phyloP scores from a whole-genome alignment of 495 filamentous ascomycete species.

The Penicillium subrubescens region DNA sequence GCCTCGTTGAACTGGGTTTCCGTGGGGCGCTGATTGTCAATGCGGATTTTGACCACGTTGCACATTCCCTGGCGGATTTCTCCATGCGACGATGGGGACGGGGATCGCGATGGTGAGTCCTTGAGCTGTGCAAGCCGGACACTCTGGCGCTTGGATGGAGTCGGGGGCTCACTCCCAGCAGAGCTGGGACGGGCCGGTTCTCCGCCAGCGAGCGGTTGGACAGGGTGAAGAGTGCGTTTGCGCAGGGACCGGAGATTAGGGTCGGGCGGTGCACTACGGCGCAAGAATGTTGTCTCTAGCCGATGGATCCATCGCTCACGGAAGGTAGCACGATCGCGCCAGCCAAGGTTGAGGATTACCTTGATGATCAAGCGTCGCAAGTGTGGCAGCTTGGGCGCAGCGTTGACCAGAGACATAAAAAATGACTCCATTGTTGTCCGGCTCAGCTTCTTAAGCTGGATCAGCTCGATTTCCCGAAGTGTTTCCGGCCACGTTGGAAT shows the following conservation, averaged over 20 bases:
- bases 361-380: constrained; percentile 70
- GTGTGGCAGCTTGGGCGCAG: constrained; percentile 60
- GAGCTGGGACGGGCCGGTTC: constrained; percentile 11
- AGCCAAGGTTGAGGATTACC: constrained; percentile 71
- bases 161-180: constrained; percentile 18
- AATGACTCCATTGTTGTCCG: constrained; percentile 66
- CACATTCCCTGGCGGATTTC: constrained; percentile 71
- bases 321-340: constrained; percentile 75
- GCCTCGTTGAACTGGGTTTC: constrained; percentile 74
- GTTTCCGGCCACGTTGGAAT: constrained; percentile 74
- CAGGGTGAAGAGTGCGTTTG: constrained; percentile 10
- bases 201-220: not conserved
- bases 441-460: constrained; percentile 72
- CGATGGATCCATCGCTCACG: constrained; percentile 70
- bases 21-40: constrained; percentile 79
- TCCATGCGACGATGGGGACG: constrained; percentile 11
- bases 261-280: constrained; percentile 54
- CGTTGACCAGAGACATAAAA: constrained; percentile 73
- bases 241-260: constrained; percentile 31
- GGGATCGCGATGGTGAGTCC: constrained; percentile 6
- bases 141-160: constrained; percentile 45
- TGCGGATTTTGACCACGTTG: constrained; percentile 72
- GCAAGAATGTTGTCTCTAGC: constrained; percentile 65
- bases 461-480: constrained; percentile 69
- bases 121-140: constrained; percentile 40